Percentiles rank a stretch among this genome's conserved stretches.
These are phyloP conservation scores for Turritis glabra DNA, from an alignment of 345 rosid species.

Conservation along the genomic window DNA sequence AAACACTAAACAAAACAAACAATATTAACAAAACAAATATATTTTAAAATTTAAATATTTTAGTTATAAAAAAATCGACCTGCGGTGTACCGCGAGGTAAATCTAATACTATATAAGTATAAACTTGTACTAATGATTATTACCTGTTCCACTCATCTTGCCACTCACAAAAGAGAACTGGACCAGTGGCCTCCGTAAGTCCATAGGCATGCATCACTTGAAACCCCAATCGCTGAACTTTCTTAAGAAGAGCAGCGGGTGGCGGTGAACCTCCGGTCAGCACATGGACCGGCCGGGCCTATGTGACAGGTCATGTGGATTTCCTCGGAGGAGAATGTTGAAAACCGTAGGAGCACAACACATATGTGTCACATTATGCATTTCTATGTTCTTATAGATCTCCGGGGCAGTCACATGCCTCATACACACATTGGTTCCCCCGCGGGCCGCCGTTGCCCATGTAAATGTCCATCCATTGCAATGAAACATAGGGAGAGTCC, in stretches of 20 bases:
- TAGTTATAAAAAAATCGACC: no score
- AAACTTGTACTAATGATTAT: background rate
- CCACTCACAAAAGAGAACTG: slow-evolving; percentile 81
- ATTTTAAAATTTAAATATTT: no score
- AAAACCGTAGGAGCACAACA: slow-evolving; percentile 80
- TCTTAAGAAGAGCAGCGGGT: slow-evolving; percentile 50
- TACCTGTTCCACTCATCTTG: slow-evolving; percentile 58
- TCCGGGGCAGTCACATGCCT: slow-evolving; percentile 52
- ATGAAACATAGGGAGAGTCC: slow-evolving; percentile 94
- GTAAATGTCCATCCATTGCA: slow-evolving; percentile 79
- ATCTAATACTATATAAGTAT: background rate
- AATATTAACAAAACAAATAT: no score
- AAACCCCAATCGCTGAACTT: slow-evolving; percentile 64
- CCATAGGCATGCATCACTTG: slow-evolving; percentile 76
- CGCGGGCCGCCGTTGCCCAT: slow-evolving; percentile 82
- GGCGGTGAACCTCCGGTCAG: slow-evolving; percentile 87
- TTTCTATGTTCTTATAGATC: slow-evolving; percentile 53
- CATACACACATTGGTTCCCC: slow-evolving; percentile 79
- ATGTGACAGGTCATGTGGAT: slow-evolving; percentile 17
- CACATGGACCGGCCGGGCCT: slow-evolving; percentile 49
- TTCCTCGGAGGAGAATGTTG: slow-evolving; percentile 44
- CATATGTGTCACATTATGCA: slow-evolving; percentile 73
- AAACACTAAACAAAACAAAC: no score
- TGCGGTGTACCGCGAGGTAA: no score
- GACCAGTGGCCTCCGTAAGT: slow-evolving; percentile 79